Evolutionary conservation across 352 stramenopile genomes (phyloP).

Genomic region (Globisporangium cederbergense): DNA sequence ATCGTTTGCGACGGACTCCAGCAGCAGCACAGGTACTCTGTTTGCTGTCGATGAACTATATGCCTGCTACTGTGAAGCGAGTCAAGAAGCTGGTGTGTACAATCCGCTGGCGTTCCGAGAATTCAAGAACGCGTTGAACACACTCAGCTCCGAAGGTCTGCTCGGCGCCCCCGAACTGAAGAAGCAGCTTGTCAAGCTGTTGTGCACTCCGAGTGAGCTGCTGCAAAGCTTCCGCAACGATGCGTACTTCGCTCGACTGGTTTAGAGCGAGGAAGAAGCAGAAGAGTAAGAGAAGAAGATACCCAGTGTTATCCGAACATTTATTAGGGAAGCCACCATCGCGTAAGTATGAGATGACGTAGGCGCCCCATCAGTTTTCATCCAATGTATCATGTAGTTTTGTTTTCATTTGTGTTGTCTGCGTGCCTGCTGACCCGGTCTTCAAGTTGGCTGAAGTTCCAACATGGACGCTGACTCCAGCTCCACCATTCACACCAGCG

Average conservation of each 20-base stretch:
- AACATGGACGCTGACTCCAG: background rate
- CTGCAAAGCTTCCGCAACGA: slow-evolving; percentile 71
- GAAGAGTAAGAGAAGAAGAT: background rate
- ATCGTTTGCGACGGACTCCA: slow-evolving; percentile 27
- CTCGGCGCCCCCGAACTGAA: slow-evolving; percentile 55
- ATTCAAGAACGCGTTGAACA: slow-evolving; percentile 68
- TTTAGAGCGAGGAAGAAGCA: slow-evolving; percentile 26
- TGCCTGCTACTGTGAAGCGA: slow-evolving; percentile 63
- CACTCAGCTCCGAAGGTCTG: slow-evolving; percentile 62
- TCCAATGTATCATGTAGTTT: background rate
- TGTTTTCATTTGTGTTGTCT: background rate
- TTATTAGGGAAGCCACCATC: slow-evolving; percentile 5
- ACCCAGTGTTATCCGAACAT: slow-evolving; percentile 4
- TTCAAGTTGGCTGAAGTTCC: background rate
- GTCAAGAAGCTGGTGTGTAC: slow-evolving; percentile 62
- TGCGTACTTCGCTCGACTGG: slow-evolving; percentile 67
- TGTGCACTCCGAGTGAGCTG: slow-evolving; percentile 61
- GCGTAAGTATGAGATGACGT: background rate
- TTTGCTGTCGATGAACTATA: slow-evolving; percentile 64
- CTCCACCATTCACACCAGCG: background rate
- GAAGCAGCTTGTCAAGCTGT: slow-evolving; percentile 74
- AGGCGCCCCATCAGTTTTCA: background rate
- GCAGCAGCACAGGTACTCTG: slow-evolving; percentile 27
- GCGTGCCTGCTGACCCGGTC: no score
- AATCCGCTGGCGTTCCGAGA: slow-evolving; percentile 55